Conservation (phyloP, 331 rosid genomes). For the Saraca asoca region DNA sequence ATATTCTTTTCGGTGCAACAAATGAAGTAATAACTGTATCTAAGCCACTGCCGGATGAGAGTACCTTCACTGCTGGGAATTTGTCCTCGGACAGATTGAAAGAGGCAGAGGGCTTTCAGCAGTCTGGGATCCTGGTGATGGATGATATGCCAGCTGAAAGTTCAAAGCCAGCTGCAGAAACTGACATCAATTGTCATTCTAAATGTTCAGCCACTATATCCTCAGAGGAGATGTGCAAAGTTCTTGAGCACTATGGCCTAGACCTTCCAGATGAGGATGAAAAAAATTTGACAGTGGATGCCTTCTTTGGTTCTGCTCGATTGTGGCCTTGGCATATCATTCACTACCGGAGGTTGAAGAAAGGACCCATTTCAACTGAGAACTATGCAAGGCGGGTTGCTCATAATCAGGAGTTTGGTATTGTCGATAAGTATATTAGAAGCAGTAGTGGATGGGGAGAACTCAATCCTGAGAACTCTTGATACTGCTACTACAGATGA, state of each 20-base stretch:
- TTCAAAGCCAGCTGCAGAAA: conserved; percentile 40
- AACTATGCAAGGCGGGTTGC: conserved; percentile 64
- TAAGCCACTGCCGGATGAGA: conserved; percentile 14
- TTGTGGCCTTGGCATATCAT: conserved; percentile 76
- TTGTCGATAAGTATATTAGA: conserved; percentile 65
- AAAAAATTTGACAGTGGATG: conserved; percentile 39
- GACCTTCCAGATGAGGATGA: conserved; percentile 51
- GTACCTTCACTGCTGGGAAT: conserved; percentile 30
- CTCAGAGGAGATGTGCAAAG: conserved; percentile 54
- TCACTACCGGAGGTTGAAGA: conserved; percentile 66
- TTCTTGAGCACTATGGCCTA: conserved; percentile 55
- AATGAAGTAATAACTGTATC: conserved; percentile 31
- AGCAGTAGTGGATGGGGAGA: conserved; percentile 82
- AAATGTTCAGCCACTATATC: conserved; percentile 45
- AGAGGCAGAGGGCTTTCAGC: conserved; percentile 28
- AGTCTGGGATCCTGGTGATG: conserved; percentile 30
- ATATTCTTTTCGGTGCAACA: conserved; percentile 18
- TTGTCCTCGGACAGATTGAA: conserved; percentile 30
- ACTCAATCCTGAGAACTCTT: conserved; percentile 35
- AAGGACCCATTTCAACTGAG: conserved; percentile 62
- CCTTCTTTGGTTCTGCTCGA: conserved; percentile 61
- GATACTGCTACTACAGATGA: conserved; percentile 8
- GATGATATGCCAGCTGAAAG: conserved; percentile 32
- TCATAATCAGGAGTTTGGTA: conserved; percentile 65
- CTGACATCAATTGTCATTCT: conserved; percentile 29